Base-by-base conservation (phyloP, 345 rosid species). In the Boechera stricta region DNA sequence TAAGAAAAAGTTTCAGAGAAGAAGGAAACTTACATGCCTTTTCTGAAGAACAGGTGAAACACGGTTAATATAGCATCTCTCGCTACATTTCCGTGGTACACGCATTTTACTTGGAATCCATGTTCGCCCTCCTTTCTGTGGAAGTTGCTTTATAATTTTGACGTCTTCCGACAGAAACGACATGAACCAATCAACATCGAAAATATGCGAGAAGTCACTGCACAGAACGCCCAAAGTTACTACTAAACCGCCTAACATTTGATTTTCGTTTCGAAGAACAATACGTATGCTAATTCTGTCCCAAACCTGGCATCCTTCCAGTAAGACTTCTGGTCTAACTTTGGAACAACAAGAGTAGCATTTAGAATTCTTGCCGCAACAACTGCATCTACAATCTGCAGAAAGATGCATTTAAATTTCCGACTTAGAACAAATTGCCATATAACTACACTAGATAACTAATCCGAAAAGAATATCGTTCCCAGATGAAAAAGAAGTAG, bases 11-110 rank as follows among this genome's bases (percentile, higher is more conserved):
- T 24, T 72, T 54, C 10, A 62, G 70, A 26, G 82, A 85, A 76
- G 80, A 71, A 58, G 76, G 55, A 84, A 84, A 93, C 99, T 91
- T 96, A 96, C 98, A 90, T 96, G 99, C 97, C 96, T 93, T 95
- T 90, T 95, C 90, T 83, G 85, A 81, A 95, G 98, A 82, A 87
- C 93, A 55, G 99, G 98, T 67, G 90, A 76, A n/a, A 95, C 96
- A 77, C 97, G 97, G 52, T 73, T 95, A 47, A 77, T 81, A 83
- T 95, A 95, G 77, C 99, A 95, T 78, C 85, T 88, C 83, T 87
- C 99, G 55, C 85, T 91, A 79, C 99, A 95, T 82, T 93, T 95
- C 85, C 99, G 82, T 10, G 99, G 98, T 62, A 93, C 97, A 75
- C 98, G 98, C 99, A 92, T 95, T 57, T 73, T 78, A 69, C 78